phyloP scores from a whole-genome alignment of 805 yeast species.

The Suhomyces faveliae region DNA sequence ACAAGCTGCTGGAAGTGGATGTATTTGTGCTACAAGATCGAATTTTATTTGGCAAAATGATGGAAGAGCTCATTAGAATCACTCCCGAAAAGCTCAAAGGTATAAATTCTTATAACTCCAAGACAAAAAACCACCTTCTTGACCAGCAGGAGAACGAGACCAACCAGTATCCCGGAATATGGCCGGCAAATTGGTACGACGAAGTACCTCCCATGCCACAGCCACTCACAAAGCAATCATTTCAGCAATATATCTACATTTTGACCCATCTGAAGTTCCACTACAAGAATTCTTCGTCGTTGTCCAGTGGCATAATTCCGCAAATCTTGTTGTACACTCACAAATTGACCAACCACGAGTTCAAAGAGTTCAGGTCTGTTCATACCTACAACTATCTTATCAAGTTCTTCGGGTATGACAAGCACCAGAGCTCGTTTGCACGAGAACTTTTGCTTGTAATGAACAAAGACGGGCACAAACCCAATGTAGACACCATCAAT shows the following conservation, averaged over 20 bases:
- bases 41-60: constrained; percentile 30
- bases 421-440: constrained; percentile 41
- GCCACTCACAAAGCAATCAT: constrained; percentile 25
- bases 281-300: constrained; percentile 33
- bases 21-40: constrained; percentile 29
- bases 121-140: constrained; percentile 16
- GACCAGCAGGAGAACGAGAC: constrained; percentile 19
- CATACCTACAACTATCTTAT: constrained; percentile 41
- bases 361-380: constrained; percentile 29
- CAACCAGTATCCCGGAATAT: constrained; percentile 13
- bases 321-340: constrained; percentile 40
- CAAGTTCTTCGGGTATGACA: constrained; percentile 39
- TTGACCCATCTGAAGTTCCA: constrained; percentile 34
- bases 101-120: constrained; percentile 12
- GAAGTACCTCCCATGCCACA: constrained; percentile 36
- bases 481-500: constrained; percentile 41
- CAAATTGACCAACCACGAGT: constrained; percentile 29
- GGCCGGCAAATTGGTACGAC: constrained; percentile 23
- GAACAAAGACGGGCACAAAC: constrained; percentile 41
- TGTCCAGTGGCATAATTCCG: constrained; percentile 35
- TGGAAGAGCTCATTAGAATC: constrained; percentile 27
- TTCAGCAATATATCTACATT: constrained; percentile 34
- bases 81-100: constrained; percentile 31
- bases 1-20: constrained; percentile 19
- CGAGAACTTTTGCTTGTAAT: constrained; percentile 39